Base-by-base conservation (phyloP, 2,329 filamentous ascomycete genomes). In the Xenosphaeropsis pyriputrescens region DNA sequence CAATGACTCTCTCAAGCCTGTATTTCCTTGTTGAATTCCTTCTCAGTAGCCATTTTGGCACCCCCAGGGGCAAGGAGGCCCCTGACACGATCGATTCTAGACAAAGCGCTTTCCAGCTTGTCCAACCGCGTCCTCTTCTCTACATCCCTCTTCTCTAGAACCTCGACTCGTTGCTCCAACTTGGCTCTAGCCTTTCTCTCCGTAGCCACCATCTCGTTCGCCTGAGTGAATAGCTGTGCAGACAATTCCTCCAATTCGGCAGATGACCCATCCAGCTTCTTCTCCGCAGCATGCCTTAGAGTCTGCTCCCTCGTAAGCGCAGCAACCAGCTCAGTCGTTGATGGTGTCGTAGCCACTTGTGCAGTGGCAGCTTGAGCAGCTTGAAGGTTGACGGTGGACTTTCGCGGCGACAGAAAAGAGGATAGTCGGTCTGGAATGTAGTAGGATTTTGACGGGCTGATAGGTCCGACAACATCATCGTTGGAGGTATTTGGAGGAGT, bases 151-250 rank as follows among this genome's bases (percentile, higher is more conserved):
- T 66, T 61, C 60, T 88, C 82, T 16, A 91, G 59, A 49, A 76
- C 64, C 41, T 64, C 69, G 6, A 91, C 69, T 30, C 80, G 63
- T 54, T 80, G 75, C 59, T 86, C 80, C 17, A 91, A 65, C 50
- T 68, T 72, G 5, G 79, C 80, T 41, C 81, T 63, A 26, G 79
- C 79, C 40, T 74, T 69, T 32, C 84, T 64, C 63, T 91, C 84
- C 14, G 70, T 65, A 2, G 84, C 82, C 15, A 91, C 84, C 84
- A 91, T 91, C 59, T 86, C 76, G 55, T 91, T 91, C 37, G 84
- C 84, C 61, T 88, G 78, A 60, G 83, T 76, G 55, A 91, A 91
- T 38, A 91, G 61, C 36, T 70, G 71, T 15, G 72, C 79, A 50
- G 72, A 83, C 45, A 91, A 63, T 59, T 91, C 84, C 58, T 89